Evolutionary conservation across 139 green algal species (phyloP), one percentile per base, ranked within the genome.

Genomic region (Desmodesmus armatus): DNA sequence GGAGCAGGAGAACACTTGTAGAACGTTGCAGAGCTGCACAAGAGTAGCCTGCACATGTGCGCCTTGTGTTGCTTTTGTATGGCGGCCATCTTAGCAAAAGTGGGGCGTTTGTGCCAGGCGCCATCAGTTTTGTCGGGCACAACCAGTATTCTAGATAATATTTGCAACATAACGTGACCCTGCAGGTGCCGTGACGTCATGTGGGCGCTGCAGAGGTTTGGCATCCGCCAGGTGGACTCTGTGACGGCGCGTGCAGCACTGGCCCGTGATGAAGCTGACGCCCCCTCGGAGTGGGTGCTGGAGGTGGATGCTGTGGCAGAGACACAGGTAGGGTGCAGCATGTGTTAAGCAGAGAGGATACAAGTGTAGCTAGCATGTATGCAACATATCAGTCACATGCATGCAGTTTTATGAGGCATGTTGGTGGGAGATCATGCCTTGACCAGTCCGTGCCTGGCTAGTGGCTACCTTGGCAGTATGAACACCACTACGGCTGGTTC

Each of bases 261-360:
- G 21, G 31, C 40, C 27, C 37, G 73, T n/a, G 86, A 85, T 29
- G 82, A 87, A 33, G 78, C 21, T 1, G 83, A 60, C 11, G 58
- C 47, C 3, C 72, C 79, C 5, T 81, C 82, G 3, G 82, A 90
- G 41, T 92, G 87, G 85, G 89, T 90, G 55, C 85, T 92, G 70
- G 78, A 92, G 25, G 87, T 92, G 19, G 39, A 63, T 0, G 29
- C 67, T 3, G 70, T 91, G 2, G 83, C 75, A 51, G 87, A 85
- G 11, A 60, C 87, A 3, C 77, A 89, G 89, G 89, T 92, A 44
- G 1, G 11, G 17, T 15, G 13, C 2, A 67, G 58, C 2, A n/a
- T n/a, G n/a, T n/a, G n/a, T n/a, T n/a, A n/a, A n/a, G n/a, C n/a
- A n/a, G n/a, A n/a, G n/a, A n/a, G n/a, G n/a, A n/a, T n/a, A n/a